Base-by-base conservation (phyloP, 2,329 filamentous ascomycete species). In the Aschersonia sp. region DNA sequence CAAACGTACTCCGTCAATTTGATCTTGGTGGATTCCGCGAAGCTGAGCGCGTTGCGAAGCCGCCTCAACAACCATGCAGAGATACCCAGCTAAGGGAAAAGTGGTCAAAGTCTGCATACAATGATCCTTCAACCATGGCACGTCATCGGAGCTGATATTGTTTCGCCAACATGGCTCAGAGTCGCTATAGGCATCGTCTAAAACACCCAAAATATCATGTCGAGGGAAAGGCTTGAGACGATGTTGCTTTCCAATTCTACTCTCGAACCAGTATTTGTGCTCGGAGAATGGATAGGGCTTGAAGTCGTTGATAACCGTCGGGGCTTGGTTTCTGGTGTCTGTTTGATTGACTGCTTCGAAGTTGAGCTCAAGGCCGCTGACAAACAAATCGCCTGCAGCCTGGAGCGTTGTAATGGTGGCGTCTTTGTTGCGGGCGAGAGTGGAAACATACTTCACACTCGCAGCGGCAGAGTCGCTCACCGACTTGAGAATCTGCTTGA, bases 91-190 rank as follows among this genome's bases (percentile, higher is more conserved):
- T 38, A 75, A 66, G 31, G 78, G 75, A 56, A 75, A 79, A 35
- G 78, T 69, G 2, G 68, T 70, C 31, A 77, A 59, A 9, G 70
- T 74, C 53, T 80, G 75, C 59, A 82, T 73, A 48, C 63, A 63
- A 60, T 82, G 78, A 53, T 80, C 73, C 44, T 72, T 67, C 4
- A 78, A 65, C 65, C 80, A 82, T 1, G 80, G 74, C 0, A 74
- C 54, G 46, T 75, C 71, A 43, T 73, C 69, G 0, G 69, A 52
- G 5, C 64, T 64, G 31, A 75, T 54, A 28, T 69, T 63, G 49
- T 73, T 74, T 40, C 71, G 62, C 73, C 73, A 76, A 0, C 61
- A 67, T 0, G 70, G 69, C 53, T 73, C 68, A 3, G 66, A 51
- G 9, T 70, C 66, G 42, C 61, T 72, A 10, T 63, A 71, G 44